phyloP scores from a whole-genome alignment of 164 flowering plant species.

The Vitis rotundifolia region DNA sequence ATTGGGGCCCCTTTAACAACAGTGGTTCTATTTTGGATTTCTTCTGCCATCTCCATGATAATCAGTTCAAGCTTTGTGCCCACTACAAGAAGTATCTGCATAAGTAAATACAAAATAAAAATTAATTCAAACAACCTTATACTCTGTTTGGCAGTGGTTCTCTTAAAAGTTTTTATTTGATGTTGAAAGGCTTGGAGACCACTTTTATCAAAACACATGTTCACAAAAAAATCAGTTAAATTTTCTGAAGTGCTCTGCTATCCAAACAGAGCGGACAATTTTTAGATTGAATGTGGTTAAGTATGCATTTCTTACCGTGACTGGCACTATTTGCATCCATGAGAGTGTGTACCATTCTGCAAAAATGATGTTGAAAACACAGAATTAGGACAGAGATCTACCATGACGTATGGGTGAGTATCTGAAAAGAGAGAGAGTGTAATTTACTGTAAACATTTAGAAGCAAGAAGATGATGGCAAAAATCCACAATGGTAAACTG shows the following conservation, averaged over 20 bases:
- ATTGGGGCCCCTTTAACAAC: constrained; percentile 67
- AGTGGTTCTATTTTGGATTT: constrained; percentile 50
- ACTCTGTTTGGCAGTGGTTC: no score
- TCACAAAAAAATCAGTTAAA: no score
- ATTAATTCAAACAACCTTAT: no score
- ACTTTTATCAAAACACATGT: no score
- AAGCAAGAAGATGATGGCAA: constrained; percentile 49
- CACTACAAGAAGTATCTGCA: constrained; percentile 58
- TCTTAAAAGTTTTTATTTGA: no score
- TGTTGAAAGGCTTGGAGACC: no score
- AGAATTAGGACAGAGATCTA: neutral
- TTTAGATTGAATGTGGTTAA: neutral
- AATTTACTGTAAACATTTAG: constrained; percentile 56
- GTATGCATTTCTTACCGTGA: constrained; percentile 40
- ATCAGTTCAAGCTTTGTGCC: constrained; percentile 68
- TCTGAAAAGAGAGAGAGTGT: neutral
- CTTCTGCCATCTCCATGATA: constrained; percentile 70
- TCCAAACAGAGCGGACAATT: no score
- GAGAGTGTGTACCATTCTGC: constrained; percentile 59
- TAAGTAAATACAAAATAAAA: no score
- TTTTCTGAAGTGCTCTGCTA: no score
- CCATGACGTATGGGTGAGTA: neutral
- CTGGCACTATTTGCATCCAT: constrained; percentile 60
- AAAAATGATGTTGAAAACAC: neutral
- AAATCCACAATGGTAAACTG: constrained; percentile 64